Conservation (phyloP, 2,329 filamentous ascomycete genomes). For the Parasarocladium wereldwijsianum region DNA sequence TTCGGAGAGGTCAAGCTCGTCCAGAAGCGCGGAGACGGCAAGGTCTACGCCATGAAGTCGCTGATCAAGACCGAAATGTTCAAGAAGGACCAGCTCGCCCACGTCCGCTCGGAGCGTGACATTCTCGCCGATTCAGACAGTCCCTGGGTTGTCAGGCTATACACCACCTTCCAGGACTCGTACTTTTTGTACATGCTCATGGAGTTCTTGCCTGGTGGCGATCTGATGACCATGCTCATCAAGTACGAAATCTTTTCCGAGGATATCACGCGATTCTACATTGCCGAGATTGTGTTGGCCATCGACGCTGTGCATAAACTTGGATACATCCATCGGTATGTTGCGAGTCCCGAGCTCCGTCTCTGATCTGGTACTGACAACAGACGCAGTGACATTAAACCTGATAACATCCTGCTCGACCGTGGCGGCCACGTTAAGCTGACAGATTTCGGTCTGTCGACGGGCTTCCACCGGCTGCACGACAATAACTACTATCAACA, state of each 20-base stretch:
- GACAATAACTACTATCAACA: slow-evolving; percentile 98
- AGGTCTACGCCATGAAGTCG: slow-evolving; percentile 97
- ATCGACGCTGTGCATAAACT: slow-evolving; percentile 97
- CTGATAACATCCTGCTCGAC: slow-evolving; percentile 94
- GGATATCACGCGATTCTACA: slow-evolving; percentile 97
- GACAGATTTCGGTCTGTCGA: slow-evolving; percentile 94
- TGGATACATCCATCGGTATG: slow-evolving; percentile 94
- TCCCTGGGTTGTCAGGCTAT: slow-evolving; percentile 97
- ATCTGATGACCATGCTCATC: slow-evolving; percentile 99
- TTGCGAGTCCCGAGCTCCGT: slow-evolving; percentile 3
- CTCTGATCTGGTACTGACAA: neutral
- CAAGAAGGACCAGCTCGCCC: slow-evolving; percentile 94
- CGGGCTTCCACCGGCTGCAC: slow-evolving; percentile 93
- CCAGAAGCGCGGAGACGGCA: slow-evolving; percentile 88
- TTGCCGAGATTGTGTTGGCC: slow-evolving; percentile 94
- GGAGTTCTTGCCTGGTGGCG: slow-evolving; percentile 96
- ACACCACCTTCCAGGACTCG: slow-evolving; percentile 91
- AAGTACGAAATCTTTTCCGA: slow-evolving; percentile 99
- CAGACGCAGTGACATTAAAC: slow-evolving; percentile 76
- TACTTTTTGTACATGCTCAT: slow-evolving; percentile 98
- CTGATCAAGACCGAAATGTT: slow-evolving; percentile 99
- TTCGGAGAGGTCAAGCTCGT: slow-evolving; percentile 98
- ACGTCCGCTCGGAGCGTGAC: slow-evolving; percentile 94
- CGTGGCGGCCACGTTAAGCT: slow-evolving; percentile 94
- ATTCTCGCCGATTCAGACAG: slow-evolving; percentile 98